Base-by-base conservation (phyloP, 352 stramenopile species). In the Saprolegnia parasitica region DNA sequence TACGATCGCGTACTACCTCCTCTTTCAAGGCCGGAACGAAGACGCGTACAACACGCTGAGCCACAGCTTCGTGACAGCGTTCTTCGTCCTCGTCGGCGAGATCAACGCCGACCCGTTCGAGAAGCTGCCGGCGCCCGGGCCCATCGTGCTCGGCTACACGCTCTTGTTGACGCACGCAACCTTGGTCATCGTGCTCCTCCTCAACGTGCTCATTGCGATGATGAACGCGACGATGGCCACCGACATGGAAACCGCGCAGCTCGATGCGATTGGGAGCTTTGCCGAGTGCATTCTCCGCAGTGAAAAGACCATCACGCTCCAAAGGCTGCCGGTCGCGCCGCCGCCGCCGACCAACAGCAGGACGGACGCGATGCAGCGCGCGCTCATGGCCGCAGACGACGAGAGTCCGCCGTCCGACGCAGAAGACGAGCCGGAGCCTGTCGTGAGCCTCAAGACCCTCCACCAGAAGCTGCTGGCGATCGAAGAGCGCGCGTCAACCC, bases 181-280 rank as follows among this genome's bases (percentile, higher is more conserved):
- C 3, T 5, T 67, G 2, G 58, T 67, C 18, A 46, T 67, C 5
- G 18, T 67, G 23, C 18, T 67, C n/a, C 58, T 67, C 20, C 58
- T 67, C 29, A 67, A 67, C 56, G 40, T 67, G 21, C 39, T 67
- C 11, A 13, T 67, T n/a, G 58, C 58, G 10, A 56, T 67, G 20
- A 67, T 67, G 58, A 67, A 67, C 29, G 56, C 62, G 56, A 67
- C 58, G 10, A 23, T 67, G 24, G 58, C 62, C 21, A 29, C 18
- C 24, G 37, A 16, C 8, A 42, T 67, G 15, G 58, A 67, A 23
- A 67, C 62, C 1, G 58, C 58, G 21, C n/a, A 35, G 5, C 23
- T 54, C 15, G 58, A 67, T 4, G 58, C 46, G 26, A 21, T 40
- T 3, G 40, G 2, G 10, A 67, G 40, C 29, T 67, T 52, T 52